phyloP scores from a whole-genome alignment of 768 basidiomycete genomes.

The Pseudohyphozyma bogoriensis region DNA sequence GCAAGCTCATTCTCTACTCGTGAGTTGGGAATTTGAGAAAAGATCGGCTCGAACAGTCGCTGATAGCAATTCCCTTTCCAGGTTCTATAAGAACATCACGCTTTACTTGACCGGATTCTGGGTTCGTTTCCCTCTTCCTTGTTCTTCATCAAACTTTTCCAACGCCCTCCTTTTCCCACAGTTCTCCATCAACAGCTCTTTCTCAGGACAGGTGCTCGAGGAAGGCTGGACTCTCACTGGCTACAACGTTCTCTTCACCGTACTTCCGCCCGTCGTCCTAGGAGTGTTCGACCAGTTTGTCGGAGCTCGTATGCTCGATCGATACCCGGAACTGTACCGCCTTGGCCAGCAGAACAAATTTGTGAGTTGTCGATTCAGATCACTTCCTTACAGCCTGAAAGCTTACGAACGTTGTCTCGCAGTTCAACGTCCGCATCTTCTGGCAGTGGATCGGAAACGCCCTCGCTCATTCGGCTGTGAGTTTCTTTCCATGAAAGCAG shows the following conservation, averaged over 20 bases:
- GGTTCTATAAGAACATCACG: conserved; percentile 91
- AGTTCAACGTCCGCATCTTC: conserved; percentile 74
- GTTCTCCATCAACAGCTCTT: conserved; percentile 99
- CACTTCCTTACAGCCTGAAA: background rate
- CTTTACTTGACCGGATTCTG: conserved; percentile 98
- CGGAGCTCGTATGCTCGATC: conserved; percentile 86
- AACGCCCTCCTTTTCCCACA: conserved; percentile 35
- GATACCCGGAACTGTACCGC: conserved; percentile 91
- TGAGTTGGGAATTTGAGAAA: conserved; percentile 16
- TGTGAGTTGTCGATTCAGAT: conserved; percentile 36
- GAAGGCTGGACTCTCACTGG: conserved; percentile 98
- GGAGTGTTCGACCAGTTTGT: conserved; percentile 98
- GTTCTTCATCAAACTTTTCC: background rate
- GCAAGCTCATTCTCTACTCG: conserved; percentile 90
- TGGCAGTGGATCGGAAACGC: conserved; percentile 89
- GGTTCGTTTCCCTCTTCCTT: conserved; percentile 46
- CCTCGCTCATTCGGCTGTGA: conserved; percentile 74
- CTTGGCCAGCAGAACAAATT: conserved; percentile 91
- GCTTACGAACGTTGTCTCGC: background rate
- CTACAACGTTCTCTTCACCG: conserved; percentile 77
- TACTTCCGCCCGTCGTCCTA: conserved; percentile 91
- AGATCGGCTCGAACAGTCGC: background rate
- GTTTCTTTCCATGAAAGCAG: conserved; percentile 33
- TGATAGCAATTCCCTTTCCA: background rate
- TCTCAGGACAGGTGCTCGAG: conserved; percentile 95